Evolutionary conservation across 129 eudicot species (phyloP).

Genomic region (Rutidosis leptorrhynchoides): DNA sequence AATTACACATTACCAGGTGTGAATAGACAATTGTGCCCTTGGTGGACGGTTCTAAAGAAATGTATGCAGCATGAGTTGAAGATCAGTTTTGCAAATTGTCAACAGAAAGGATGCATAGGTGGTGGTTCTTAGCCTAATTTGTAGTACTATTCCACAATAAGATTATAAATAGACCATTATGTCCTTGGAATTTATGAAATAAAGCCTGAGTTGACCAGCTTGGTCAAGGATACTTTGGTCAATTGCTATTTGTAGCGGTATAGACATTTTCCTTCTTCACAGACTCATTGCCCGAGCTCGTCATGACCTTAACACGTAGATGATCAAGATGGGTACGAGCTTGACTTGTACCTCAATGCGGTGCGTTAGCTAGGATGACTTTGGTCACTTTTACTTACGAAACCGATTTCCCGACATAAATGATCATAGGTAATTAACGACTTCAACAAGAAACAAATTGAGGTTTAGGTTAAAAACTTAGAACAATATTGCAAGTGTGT

Average conservation of each 20-base stretch:
- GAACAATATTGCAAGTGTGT: not conserved
- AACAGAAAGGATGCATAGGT: no score
- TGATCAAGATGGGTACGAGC: no score
- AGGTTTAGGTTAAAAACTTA: not conserved
- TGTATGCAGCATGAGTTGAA: not conserved
- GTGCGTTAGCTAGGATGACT: no score
- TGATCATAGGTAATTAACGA: not conserved
- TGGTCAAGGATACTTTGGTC: conserved; percentile 19
- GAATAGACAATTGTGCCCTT: conserved; percentile 36
- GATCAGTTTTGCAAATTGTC: conserved; percentile 23
- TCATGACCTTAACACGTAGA: no score
- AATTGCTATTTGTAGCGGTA: conserved; percentile 8
- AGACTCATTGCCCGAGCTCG: no score
- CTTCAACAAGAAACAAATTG: not conserved
- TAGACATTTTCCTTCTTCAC: no score
- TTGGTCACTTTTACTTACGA: no score
- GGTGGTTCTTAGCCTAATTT: no score
- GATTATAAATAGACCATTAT: conserved; percentile 25
- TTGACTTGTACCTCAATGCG: no score
- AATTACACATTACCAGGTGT: not conserved
- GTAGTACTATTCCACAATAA: not conserved
- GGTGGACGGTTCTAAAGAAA: not conserved
- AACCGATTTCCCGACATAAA: not conserved
- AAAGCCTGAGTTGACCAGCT: conserved; percentile 1
- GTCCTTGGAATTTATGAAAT: conserved; percentile 15